These are phyloP conservation scores for Abelmoschus esculentus DNA, from an alignment of 345 rosid genomes.

Conservation along the genomic window DNA sequence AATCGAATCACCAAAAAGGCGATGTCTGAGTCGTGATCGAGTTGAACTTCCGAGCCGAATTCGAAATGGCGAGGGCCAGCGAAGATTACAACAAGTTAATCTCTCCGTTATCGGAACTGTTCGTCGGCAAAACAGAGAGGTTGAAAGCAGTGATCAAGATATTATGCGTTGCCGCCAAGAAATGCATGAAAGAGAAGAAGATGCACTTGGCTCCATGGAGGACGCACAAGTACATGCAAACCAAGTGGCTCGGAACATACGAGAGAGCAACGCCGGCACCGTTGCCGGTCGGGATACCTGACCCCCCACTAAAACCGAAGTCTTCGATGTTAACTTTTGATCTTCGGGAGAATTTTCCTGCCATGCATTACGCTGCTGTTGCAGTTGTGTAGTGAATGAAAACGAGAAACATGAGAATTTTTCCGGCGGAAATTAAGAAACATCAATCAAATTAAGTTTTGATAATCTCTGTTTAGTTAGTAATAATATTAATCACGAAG, in stretches of 20 bases:
- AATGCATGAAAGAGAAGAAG: constrained; percentile 69
- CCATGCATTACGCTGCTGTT: constrained; percentile 36
- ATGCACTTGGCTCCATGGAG: constrained; percentile 94
- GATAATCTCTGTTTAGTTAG: not conserved
- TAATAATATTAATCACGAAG: too few relatives aligned
- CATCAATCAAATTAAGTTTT: not conserved
- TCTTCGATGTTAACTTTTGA: constrained; percentile 69
- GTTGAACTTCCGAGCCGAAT: constrained; percentile 63
- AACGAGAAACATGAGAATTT: not conserved
- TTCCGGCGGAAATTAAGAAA: not conserved
- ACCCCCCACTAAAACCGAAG: constrained; percentile 38
- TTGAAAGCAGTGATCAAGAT: constrained; percentile 57
- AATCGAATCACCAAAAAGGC: constrained; percentile 34
- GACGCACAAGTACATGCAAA: constrained; percentile 78
- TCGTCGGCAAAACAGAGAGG: constrained; percentile 71
- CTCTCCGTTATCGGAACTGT: constrained; percentile 49
- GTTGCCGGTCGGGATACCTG: constrained; percentile 18
- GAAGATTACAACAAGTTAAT: constrained; percentile 52
- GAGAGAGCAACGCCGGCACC: constrained; percentile 24
- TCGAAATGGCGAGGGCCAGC: constrained; percentile 70
- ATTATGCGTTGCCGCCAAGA: constrained; percentile 58
- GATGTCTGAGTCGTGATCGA: constrained; percentile 60
- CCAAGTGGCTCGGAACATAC: constrained; percentile 69
- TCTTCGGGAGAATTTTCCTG: constrained; percentile 31
- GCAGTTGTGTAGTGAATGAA: constrained; percentile 36